Evolutionary conservation across 2,329 filamentous ascomycete genomes (phyloP).

Genomic region (Amauroascus niger): DNA sequence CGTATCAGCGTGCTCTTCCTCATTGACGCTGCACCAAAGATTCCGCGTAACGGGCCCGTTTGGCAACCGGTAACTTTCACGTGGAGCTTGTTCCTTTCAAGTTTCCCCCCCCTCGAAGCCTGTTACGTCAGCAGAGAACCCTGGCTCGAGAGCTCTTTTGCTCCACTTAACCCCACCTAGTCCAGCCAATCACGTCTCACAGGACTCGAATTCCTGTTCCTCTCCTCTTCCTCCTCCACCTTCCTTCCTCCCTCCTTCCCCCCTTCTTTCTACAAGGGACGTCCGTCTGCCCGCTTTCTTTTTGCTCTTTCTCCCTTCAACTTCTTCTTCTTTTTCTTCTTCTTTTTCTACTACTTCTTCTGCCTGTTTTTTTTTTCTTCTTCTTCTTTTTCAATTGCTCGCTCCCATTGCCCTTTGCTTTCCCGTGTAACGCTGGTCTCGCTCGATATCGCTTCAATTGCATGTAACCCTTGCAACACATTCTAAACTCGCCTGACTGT

Average conservation of each 20-base stretch:
- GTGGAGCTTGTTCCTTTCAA: neutral
- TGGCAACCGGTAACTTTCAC: conserved; percentile 1
- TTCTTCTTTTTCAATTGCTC: neutral
- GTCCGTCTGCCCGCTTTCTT: neutral
- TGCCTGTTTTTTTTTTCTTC: no score
- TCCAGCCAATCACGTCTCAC: no score
- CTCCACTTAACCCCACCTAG: no score
- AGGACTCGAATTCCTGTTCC: no score
- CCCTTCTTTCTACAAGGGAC: no score
- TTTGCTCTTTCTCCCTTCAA: neutral
- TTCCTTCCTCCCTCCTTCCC: neutral
- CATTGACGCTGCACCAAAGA: neutral
- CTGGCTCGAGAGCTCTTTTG: neutral
- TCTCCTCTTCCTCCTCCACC: no score
- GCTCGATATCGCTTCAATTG: neutral
- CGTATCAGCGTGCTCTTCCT: neutral
- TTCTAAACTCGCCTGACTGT: neutral
- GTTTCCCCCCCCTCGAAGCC: no score
- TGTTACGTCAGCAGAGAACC: neutral
- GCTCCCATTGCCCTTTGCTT: neutral
- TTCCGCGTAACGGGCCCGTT: neutral
- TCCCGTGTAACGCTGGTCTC: neutral
- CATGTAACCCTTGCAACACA: neutral
- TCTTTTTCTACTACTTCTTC: no score
- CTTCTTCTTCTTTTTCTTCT: neutral